phyloP scores from a whole-genome alignment of 2,329 filamentous ascomycete species.

The Helicocarpus griseus region DNA sequence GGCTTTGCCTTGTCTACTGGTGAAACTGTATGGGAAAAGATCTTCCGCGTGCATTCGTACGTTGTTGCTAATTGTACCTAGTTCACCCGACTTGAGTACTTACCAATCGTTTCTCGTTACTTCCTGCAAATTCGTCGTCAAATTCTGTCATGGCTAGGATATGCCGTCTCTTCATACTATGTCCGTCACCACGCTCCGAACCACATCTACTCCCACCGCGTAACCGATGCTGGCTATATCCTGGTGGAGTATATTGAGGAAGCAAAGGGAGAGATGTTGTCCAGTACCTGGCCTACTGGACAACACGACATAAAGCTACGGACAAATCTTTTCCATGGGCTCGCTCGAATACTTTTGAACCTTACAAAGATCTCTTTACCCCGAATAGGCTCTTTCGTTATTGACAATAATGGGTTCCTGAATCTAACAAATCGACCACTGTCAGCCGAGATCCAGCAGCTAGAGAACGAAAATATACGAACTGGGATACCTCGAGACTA shows the following conservation, averaged over 20 bases:
- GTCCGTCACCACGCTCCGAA: too few species aligned
- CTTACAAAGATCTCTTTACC: slow-evolving; percentile 16
- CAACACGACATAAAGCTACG: slow-evolving; percentile 11
- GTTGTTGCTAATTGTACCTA: neutral
- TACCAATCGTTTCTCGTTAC: neutral
- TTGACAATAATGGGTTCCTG: slow-evolving; percentile 19
- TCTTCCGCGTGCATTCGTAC: neutral
- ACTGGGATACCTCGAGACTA: slow-evolving; percentile 15
- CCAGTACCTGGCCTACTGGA: too few species aligned
- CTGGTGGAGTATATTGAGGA: too few species aligned
- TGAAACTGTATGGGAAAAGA: neutral
- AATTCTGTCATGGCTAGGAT: neutral
- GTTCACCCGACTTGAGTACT: neutral
- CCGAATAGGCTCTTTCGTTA: slow-evolving; percentile 24
- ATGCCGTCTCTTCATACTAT: too few species aligned
- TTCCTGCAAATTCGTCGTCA: neutral
- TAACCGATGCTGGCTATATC: too few species aligned
- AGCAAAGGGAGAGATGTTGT: too few species aligned
- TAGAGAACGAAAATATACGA: slow-evolving; percentile 20
- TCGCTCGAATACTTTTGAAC: slow-evolving; percentile 13
- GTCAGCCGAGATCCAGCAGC: slow-evolving; percentile 15
- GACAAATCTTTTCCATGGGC: slow-evolving; percentile 14
- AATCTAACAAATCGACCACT: slow-evolving; percentile 18
- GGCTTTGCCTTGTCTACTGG: slow-evolving; percentile 14
- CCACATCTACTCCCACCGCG: too few species aligned